Conservation (phyloP, 352 stramenopile species). For the Pythium sukuiense region DNA sequence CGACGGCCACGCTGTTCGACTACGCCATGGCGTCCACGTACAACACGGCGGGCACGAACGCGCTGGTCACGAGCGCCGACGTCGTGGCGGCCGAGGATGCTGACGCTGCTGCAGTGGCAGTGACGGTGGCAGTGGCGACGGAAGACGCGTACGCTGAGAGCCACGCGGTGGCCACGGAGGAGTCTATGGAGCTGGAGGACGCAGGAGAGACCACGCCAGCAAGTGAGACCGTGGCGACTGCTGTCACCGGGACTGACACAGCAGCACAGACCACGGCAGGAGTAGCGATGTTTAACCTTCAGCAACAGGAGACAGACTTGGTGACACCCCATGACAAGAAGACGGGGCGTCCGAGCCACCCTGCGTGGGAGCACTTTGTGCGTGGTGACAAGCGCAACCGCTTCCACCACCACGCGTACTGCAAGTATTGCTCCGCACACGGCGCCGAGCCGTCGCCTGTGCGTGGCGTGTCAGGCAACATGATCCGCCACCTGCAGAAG, state of each 20-base stretch:
- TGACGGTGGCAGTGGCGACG: neutral
- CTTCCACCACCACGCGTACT: conserved; percentile 84
- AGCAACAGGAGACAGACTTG: conserved; percentile 12
- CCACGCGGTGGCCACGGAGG: neutral
- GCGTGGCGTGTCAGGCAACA: conserved; percentile 76
- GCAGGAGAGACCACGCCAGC: neutral
- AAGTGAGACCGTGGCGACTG: neutral
- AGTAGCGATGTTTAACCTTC: conserved; percentile 17
- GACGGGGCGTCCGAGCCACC: conserved; percentile 67
- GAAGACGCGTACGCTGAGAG: neutral
- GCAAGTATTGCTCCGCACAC: conserved; percentile 62
- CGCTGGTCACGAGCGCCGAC: conserved; percentile 5
- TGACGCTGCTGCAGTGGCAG: neutral
- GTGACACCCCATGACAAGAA: conserved; percentile 49
- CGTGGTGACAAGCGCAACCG: conserved; percentile 79
- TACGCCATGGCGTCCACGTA: conserved; percentile 27
- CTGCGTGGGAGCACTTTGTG: conserved; percentile 76
- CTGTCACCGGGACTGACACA: neutral
- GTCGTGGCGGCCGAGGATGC: neutral
- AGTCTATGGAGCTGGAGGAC: neutral
- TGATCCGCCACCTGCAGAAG: conserved; percentile 83
- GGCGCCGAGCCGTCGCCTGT: conserved; percentile 46
- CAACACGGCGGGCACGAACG: conserved; percentile 9
- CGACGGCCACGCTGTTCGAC: conserved; percentile 24
- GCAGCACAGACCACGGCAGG: neutral